Base-by-base conservation (phyloP, 495 filamentous ascomycete genomes). In the Beverwykella pulmonaria region DNA sequence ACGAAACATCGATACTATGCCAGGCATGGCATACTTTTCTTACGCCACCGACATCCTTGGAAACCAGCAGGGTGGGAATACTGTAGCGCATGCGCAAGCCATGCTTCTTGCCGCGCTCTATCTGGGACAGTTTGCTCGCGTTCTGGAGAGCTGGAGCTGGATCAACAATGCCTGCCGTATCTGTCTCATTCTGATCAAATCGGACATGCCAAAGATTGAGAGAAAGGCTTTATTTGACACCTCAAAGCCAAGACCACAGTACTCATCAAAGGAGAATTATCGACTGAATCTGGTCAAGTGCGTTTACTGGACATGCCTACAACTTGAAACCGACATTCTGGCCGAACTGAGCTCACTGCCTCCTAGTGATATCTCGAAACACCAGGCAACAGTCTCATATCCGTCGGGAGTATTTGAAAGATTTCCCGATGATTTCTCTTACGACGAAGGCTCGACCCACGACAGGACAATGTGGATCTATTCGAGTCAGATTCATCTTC, bases 221-320 rank as follows among this genome's bases (percentile, higher is more conserved):
- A 32, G 59, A 30, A 17, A 47, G 9, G 22, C n/a, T 9, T 34
- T 62, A 12, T 49, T 50, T 29, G 27, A 14, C n/a, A 30, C 9
- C 61, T 6, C 14, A 30, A 26, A 62, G n/a, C 26, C 30, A 27
- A 69, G 20, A 14, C 47, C 27, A 34, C 32, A 25, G 20, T 30
- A 55, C 19, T n/a, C 60, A 32, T 27, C 61, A 1, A 66, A 44
- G 25, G 65, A 69, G 17, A 22, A 57, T 4, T 69, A 65, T 29
- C 60, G 58, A 12, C 29, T 63, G 50, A 85, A 88, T 67, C 80
- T 89, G 44, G 80, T 90, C 53, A 80, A 88, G 34, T 88, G 94
- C 67, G 91, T 92, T 7, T 97, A 91, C 69, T 98, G 93, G 93
- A 94, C 93, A 9, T 95, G 91, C 73, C 79, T 97, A 69, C 94